A percentile compares a stretch with the other conserved stretches of the same genome.
Evolutionary conservation across 1,284 basidiomycete genomes (phyloP).

Genomic region (Pyrrhoderma lamaoense): DNA sequence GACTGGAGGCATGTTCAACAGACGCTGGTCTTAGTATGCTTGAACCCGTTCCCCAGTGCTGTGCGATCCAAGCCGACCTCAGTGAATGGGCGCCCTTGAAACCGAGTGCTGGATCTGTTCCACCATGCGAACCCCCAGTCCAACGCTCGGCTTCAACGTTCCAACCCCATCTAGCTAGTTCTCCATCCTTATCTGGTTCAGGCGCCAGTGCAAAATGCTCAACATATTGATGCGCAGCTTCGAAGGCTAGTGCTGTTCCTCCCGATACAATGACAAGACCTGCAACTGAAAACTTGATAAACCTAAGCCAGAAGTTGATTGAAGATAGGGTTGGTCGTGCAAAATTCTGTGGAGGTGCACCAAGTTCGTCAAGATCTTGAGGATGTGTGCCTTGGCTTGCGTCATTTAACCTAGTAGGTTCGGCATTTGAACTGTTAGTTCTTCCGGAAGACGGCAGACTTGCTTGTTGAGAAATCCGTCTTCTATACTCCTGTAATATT

Average conservation of each 20-base stretch:
- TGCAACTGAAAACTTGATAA: slow-evolving; percentile 34
- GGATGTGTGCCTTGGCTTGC: too few relatives aligned
- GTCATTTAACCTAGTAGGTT: too few relatives aligned
- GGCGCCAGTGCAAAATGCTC: slow-evolving; percentile 51
- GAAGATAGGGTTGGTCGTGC: slow-evolving; percentile 30
- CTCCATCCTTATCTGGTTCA: slow-evolving; percentile 39
- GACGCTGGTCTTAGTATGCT: slow-evolving; percentile 28
- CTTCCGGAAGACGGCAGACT: too few relatives aligned
- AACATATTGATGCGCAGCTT: slow-evolving; percentile 63
- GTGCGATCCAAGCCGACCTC: slow-evolving; percentile 71
- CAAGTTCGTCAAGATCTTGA: slow-evolving; percentile 1
- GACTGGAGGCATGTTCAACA: neutral
- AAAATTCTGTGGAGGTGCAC: slow-evolving; percentile 29
- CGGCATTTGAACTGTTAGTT: too few relatives aligned
- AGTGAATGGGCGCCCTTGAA: slow-evolving; percentile 59
- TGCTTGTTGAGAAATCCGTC: too few relatives aligned
- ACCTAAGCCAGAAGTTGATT: slow-evolving; percentile 33
- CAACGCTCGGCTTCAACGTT: slow-evolving; percentile 61
- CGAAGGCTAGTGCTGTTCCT: slow-evolving; percentile 39
- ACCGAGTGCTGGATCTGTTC: slow-evolving; percentile 69
- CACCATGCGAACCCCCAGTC: slow-evolving; percentile 63
- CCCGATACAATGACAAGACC: slow-evolving; percentile 33
- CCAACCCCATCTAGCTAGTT: slow-evolving; percentile 65
- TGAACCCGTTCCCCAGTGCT: slow-evolving; percentile 61
- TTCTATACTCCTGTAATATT: too few relatives aligned